Base-by-base conservation (phyloP, 2,329 filamentous ascomycete genomes). In the Fusarium tuaranense region DNA sequence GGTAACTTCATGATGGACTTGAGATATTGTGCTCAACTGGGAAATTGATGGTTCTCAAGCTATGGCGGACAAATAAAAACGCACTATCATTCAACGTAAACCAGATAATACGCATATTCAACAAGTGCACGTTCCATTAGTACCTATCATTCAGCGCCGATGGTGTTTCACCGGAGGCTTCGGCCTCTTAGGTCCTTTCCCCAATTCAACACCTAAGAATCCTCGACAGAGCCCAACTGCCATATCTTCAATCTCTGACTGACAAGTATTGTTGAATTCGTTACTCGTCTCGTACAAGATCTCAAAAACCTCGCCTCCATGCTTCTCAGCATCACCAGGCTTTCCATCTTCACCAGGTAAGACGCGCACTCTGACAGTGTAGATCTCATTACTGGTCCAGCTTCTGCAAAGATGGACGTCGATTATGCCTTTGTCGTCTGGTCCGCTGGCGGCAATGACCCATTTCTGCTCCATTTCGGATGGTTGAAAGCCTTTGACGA, bases 391-490 rank as follows among this genome's bases (percentile, higher is more conserved):
- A 1, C 46, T n/a, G 3, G 34, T 60, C 72, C 72, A 74, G 7
- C 72, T 74, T 34, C 72, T 66, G 12, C 65, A 75, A 8, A 75
- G 38, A 5, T 61, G 69, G 2, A 75, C 57, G 0, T 41, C 41
- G 4, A 74, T 63, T 10, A 70, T 57, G 20, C 72, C 72, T 16
- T 67, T 53, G 1, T 51, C 30, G 0, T 55, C 69, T 1, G 72
- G 72, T 4, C 72, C 72, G 0, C 65, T 34, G 1, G 72, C 63
- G 7, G 39, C 36, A 12, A 58, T 61, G 58, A 39, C 44, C 72
- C 72, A 75, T 32, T 44, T 75, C 12, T 74, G 69, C 3, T 74
- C 72, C 72, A 74, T 74, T 1, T 67, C 39, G 5, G 10, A 20
- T 22, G 72, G 69, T 4, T 6, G 5, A 18, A 62, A 66, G 25